Evolutionary conservation across 345 rosid genomes (phyloP).

Genomic region (Salix suchowensis): DNA sequence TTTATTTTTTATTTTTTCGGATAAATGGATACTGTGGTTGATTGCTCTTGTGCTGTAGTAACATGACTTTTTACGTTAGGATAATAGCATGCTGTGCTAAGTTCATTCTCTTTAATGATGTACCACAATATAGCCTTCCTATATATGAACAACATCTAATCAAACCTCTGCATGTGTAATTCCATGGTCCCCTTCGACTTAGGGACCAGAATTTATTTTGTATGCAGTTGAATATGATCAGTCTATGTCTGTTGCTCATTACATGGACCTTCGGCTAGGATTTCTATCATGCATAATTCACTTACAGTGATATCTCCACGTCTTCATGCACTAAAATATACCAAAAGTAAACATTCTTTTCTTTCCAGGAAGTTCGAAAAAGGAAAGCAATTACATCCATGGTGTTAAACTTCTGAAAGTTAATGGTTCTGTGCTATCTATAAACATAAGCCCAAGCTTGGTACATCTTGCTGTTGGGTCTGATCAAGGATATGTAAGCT

Average conservation of each 20-base stretch:
- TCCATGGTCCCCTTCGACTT: not conserved
- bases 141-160: no score
- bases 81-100: no score
- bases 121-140: no score
- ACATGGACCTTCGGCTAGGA: not conserved
- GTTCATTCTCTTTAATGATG: no score
- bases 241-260: not conserved
- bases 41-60: not conserved
- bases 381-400: constrained; percentile 62
- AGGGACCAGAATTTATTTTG: not conserved
- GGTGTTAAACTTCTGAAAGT: constrained; percentile 59
- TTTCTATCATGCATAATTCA: not conserved
- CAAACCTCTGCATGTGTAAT: no score
- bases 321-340: not conserved
- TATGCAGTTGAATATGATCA: not conserved
- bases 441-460: constrained; percentile 45
- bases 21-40: not conserved
- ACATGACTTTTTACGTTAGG: no score
- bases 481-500: constrained; percentile 83
- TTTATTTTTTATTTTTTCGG: not conserved
- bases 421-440: constrained; percentile 59
- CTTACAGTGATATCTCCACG: not conserved
- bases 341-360: not conserved
- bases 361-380: constrained; percentile 56
- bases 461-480: constrained; percentile 71